Conservation (phyloP, 345 rosid species). For the Eucalyptus cladocalyx region DNA sequence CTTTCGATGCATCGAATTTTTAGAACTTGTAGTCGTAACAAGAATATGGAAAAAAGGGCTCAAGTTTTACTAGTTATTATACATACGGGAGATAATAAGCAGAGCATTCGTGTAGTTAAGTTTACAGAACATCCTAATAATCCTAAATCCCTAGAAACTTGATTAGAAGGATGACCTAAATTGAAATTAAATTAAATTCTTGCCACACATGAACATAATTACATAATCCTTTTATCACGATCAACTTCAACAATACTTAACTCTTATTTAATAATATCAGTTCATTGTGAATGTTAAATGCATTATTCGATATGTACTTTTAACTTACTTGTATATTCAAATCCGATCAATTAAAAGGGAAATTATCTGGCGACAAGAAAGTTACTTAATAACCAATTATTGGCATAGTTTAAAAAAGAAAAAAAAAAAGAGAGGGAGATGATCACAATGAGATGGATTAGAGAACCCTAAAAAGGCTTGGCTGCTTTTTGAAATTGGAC, state of each 20-base stretch:
- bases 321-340: background rate
- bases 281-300: background rate
- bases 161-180: background rate
- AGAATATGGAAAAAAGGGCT: background rate
- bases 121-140: background rate
- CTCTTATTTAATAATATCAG: background rate
- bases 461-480: background rate
- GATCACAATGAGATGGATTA: background rate
- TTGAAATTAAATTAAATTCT: background rate
- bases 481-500: background rate
- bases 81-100: background rate
- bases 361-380: background rate
- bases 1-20: background rate
- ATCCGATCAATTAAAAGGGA: background rate
- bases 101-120: background rate
- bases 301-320: background rate
- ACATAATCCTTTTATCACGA: background rate
- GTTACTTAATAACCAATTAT: background rate
- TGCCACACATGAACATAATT: background rate
- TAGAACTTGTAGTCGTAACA: background rate
- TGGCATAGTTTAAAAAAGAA: background rate
- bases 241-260: background rate
- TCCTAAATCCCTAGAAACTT: background rate
- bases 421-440: accelerated
- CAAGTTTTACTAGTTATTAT: background rate